A percentile compares a stretch with the other conserved stretches of the same genome.
These are phyloP conservation scores for Skeletonema menzelii DNA, from an alignment of 108 stramenopile species.

Conservation along the genomic window DNA sequence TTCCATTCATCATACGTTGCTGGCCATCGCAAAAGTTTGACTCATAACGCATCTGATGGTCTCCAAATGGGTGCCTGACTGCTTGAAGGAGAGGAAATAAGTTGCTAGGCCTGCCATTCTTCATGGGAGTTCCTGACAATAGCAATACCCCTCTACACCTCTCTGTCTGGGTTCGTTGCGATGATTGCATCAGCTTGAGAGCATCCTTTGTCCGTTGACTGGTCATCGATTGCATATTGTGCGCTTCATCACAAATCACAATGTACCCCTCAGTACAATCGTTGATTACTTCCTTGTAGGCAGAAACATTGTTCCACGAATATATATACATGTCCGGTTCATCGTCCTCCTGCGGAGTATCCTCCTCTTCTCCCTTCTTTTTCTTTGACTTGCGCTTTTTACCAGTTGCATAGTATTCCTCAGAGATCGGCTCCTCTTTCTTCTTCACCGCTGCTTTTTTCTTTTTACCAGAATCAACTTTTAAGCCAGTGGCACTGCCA, in stretches of 20 bases:
- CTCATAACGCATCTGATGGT: constrained; percentile 71
- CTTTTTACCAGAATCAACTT: constrained; percentile 25
- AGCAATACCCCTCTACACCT: constrained; percentile 70
- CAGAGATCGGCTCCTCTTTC: constrained; percentile 10
- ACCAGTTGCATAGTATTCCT: constrained; percentile 13
- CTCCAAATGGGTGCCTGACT: constrained; percentile 79
- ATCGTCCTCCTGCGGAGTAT: background rate
- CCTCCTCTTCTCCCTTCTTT: constrained; percentile 4
- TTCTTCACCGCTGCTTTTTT: constrained; percentile 18
- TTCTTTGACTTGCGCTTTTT: constrained; percentile 25
- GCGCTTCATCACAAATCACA: constrained; percentile 81
- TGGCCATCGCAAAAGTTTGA: constrained; percentile 76
- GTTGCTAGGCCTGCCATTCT: constrained; percentile 84
- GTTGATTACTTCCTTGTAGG: constrained; percentile 21
- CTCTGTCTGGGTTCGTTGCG: constrained; percentile 19
- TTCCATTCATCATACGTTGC: constrained; percentile 39
- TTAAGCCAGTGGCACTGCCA: constrained; percentile 57
- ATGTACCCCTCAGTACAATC: constrained; percentile 45
- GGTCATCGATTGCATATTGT: constrained; percentile 75
- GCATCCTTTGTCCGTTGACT: constrained; percentile 62
- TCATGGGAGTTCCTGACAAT: constrained; percentile 90
- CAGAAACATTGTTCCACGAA: constrained; percentile 69
- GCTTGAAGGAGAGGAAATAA: constrained; percentile 82
- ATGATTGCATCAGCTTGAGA: constrained; percentile 49
- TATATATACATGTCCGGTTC: constrained; percentile 42